Percentiles rank a stretch among this genome's conserved stretches.
These are phyloP conservation scores for Mycena amicta DNA, from an alignment of 768 basidiomycete species.

Conservation along the genomic window DNA sequence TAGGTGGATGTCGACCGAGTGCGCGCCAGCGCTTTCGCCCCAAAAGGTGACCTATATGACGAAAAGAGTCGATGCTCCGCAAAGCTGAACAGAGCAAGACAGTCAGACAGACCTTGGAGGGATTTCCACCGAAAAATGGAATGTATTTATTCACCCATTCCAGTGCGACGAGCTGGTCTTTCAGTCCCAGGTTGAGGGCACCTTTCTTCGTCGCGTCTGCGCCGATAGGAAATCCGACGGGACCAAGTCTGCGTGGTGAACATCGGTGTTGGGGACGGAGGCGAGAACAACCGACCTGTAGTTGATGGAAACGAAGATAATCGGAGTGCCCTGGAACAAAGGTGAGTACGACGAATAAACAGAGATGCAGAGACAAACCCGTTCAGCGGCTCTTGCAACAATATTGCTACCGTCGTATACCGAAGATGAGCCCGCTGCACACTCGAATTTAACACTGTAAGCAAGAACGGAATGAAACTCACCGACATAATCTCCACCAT, in stretches of 20 bases:
- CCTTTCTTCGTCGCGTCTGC: constrained; percentile 39
- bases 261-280: not conserved
- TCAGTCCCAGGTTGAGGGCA: constrained; percentile 48
- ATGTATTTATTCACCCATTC: constrained; percentile 66
- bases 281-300: constrained; percentile 36
- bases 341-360: not conserved
- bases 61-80: not conserved
- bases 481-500: constrained; percentile 17
- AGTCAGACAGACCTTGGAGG: constrained; percentile 32
- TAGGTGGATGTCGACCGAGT: constrained; percentile 42
- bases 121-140: constrained; percentile 59
- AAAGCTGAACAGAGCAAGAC: too few species aligned
- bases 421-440: constrained; percentile 22
- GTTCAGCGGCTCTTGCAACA: constrained; percentile 19
- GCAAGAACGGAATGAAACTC: not conserved
- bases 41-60: constrained; percentile 48
- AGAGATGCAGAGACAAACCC: constrained; percentile 10
- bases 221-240: constrained; percentile 51
- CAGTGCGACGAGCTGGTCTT: constrained; percentile 47
- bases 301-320: constrained; percentile 52
- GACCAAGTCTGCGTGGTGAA: constrained; percentile 34
- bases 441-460: not conserved
- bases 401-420: constrained; percentile 31
- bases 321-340: constrained; percentile 35
- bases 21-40: constrained; percentile 61